phyloP scores from a whole-genome alignment of 441 rosid species.

The Gossypium laxum region DNA sequence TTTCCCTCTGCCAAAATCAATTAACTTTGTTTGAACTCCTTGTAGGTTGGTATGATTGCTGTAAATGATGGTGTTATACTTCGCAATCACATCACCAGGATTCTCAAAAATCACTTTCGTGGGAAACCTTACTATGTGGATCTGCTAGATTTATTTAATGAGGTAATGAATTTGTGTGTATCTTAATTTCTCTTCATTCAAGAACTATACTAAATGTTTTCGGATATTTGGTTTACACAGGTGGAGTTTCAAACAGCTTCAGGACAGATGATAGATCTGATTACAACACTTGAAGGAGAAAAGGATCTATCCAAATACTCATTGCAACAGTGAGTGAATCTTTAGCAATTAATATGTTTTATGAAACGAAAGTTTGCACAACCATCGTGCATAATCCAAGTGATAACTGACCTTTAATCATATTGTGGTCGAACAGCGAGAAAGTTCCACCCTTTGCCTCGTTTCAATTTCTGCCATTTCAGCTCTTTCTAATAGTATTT shows the following conservation, averaged over 20 bases:
- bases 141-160: slow-evolving; percentile 72
- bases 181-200: background rate
- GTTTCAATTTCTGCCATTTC: background rate
- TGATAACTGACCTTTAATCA: background rate
- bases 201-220: background rate
- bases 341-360: background rate
- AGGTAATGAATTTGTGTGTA: slow-evolving; percentile 34
- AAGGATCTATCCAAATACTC: slow-evolving; percentile 68
- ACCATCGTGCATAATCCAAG: background rate
- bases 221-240: slow-evolving; percentile 26
- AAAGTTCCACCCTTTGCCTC: background rate
- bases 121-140: slow-evolving; percentile 63
- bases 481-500: background rate
- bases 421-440: background rate
- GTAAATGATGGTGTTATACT: slow-evolving; percentile 64
- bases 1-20: background rate
- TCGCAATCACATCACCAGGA: slow-evolving; percentile 69
- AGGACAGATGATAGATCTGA: slow-evolving; percentile 89
- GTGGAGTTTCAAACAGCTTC: slow-evolving; percentile 83
- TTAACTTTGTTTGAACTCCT: background rate
- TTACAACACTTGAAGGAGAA: slow-evolving; percentile 74
- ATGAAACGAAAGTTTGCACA: background rate
- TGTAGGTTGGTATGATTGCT: slow-evolving; percentile 71
- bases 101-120: slow-evolving; percentile 64
- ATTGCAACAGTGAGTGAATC: slow-evolving; percentile 50